phyloP scores from a whole-genome alignment of 441 rosid species.

The Melastoma candidum region DNA sequence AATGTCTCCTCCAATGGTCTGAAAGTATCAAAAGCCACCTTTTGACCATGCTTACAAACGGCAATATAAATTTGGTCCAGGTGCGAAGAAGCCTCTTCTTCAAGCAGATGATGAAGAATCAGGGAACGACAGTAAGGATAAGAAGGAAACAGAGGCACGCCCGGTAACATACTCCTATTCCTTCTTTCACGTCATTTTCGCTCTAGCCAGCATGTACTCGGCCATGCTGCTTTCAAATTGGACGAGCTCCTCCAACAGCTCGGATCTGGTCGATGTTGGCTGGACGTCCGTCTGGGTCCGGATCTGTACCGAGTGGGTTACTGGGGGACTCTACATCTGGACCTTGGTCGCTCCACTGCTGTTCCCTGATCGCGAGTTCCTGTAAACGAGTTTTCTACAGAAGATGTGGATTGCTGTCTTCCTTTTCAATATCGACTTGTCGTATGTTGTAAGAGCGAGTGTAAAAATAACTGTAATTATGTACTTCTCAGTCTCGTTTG shows the following conservation, averaged over 20 bases:
- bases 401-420: too few relatives aligned
- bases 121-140: conserved; percentile 34
- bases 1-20: too few relatives aligned
- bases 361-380: conserved; percentile 72
- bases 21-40: not conserved
- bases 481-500: too few relatives aligned
- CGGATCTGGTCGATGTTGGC: conserved; percentile 75
- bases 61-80: conserved; percentile 25
- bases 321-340: conserved; percentile 76
- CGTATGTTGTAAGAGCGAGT: too few relatives aligned
- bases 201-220: conserved; percentile 94
- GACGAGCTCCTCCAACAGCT: conserved; percentile 68
- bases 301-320: conserved; percentile 82
- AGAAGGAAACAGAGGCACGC: conserved; percentile 43
- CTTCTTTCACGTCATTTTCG: conserved; percentile 92
- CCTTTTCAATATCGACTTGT: too few relatives aligned
- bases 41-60: not conserved
- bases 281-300: conserved; percentile 99
- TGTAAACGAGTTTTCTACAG: conserved; percentile 12
- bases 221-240: conserved; percentile 97
- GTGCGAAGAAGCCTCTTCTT: conserved; percentile 48
- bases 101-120: conserved; percentile 48
- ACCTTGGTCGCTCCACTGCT: conserved; percentile 66
- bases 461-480: too few relatives aligned
- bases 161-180: conserved; percentile 80